Conservation (phyloP, 208 protist species). For the Acanthamoeba triangularis region DNA sequence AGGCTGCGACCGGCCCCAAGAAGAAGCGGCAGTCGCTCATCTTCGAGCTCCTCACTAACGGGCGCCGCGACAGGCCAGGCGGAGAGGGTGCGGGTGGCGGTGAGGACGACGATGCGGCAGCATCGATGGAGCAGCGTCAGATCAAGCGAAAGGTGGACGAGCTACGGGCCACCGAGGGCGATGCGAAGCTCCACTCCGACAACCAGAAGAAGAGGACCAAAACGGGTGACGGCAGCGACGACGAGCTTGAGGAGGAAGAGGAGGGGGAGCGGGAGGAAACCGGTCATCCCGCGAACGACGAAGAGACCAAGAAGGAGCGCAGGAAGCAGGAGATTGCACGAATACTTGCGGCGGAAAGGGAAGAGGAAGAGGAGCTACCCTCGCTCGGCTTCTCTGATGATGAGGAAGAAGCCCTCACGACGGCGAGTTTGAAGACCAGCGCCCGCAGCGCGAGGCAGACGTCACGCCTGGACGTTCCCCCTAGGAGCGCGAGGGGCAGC, state of each 20-base stretch:
- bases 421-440: neutral
- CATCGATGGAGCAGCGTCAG: neutral
- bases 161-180: neutral
- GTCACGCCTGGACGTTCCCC: neutral
- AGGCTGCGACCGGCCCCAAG: neutral
- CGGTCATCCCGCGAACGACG: neutral
- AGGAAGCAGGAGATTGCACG: neutral
- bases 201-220: neutral
- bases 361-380: neutral
- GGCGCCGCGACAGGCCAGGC: neutral
- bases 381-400: conserved; percentile 21
- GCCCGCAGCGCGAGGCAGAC: too few relatives aligned
- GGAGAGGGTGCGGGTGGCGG: neutral
- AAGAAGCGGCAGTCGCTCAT: conserved; percentile 43
- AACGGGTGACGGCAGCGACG: neutral
- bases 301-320: neutral
- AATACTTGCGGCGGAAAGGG: neutral
- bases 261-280: neutral
- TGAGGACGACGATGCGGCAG: neutral
- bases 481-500: neutral
- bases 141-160: neutral
- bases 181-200: neutral
- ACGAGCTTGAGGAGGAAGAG: neutral
- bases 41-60: conserved; percentile 13
- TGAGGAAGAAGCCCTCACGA: neutral